Percentiles rank a stretch among this genome's conserved stretches.
These are phyloP conservation scores for Aspergillus coremiiformis DNA, from an alignment of 495 filamentous ascomycete species.

Conservation along the genomic window DNA sequence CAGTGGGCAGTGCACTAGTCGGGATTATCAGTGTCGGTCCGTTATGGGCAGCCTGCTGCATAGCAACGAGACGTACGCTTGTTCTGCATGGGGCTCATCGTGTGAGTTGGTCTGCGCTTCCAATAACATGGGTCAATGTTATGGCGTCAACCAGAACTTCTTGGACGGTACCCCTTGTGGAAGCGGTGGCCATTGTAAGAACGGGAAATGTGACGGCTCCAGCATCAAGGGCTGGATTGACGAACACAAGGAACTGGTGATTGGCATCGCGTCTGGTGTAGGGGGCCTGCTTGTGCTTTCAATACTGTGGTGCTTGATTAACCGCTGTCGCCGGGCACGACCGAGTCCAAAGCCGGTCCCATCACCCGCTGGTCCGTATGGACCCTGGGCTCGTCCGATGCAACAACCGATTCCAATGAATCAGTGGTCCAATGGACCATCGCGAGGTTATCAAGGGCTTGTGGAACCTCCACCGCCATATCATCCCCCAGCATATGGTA, in stretches of 20 bases:
- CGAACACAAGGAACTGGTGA: slow-evolving; percentile 65
- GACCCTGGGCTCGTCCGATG: slow-evolving; percentile 17
- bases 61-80: slow-evolving; percentile 76
- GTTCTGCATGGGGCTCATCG: slow-evolving; percentile 49
- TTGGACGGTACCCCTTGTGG: slow-evolving; percentile 86
- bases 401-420: slow-evolving; percentile 18
- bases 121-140: slow-evolving; percentile 54
- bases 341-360: slow-evolving; percentile 19
- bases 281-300: slow-evolving; percentile 60
- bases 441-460: slow-evolving; percentile 20
- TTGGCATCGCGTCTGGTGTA: slow-evolving; percentile 61
- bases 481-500: slow-evolving; percentile 2
- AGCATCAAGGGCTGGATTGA: slow-evolving; percentile 61
- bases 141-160: slow-evolving; percentile 87
- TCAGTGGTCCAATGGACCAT: slow-evolving; percentile 23
- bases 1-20: slow-evolving; percentile 90
- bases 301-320: slow-evolving; percentile 52
- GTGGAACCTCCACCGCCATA: slow-evolving; percentile 23
- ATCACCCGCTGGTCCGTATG: slow-evolving; percentile 19
- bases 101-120: slow-evolving; percentile 74
- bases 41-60: slow-evolving; percentile 72
- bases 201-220: slow-evolving; percentile 64
- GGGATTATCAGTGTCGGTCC: slow-evolving; percentile 81
- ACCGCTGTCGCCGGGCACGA: slow-evolving; percentile 43
- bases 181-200: slow-evolving; percentile 69